Conservation (phyloP, 208 protist species). For the Leishmania arabica region DNA sequence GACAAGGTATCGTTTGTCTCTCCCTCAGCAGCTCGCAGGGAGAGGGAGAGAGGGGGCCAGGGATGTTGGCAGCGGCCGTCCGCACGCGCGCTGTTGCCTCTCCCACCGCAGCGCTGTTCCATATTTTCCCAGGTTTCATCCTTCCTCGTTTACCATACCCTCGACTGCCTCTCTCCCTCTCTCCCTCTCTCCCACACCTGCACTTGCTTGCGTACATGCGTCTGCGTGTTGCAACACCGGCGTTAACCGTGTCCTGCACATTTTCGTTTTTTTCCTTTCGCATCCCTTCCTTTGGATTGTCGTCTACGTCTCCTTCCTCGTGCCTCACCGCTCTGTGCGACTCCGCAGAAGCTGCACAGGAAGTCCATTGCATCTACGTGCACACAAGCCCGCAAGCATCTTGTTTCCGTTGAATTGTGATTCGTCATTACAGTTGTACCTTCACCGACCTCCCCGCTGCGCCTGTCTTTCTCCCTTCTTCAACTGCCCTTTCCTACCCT, state of each 20-base stretch:
- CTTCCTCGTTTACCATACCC: no score
- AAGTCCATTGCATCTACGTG: background rate
- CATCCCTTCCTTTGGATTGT: background rate
- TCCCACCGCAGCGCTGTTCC: background rate
- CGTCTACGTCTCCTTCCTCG: background rate
- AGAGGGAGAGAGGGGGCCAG: background rate
- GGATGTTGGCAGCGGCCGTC: background rate
- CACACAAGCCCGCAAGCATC: background rate
- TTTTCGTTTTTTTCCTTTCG: background rate
- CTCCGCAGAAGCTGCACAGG: background rate
- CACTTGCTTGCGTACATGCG: background rate
- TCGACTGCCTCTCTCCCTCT: background rate
- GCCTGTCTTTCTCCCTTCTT: background rate
- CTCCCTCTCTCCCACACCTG: background rate
- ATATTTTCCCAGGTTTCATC: background rate
- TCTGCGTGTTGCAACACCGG: background rate
- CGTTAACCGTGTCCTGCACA: background rate
- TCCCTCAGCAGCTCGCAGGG: background rate
- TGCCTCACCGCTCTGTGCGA: background rate
- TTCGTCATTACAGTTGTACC: background rate
- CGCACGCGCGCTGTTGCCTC: background rate
- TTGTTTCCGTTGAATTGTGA: background rate
- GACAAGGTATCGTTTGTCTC: background rate
- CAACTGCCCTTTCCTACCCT: background rate
- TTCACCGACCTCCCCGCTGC: background rate